Percentiles rank a stretch among this genome's conserved stretches.
phyloP scores from a whole-genome alignment of 1,139 yeast species.

The Yamadazyma songkhlaensis region DNA sequence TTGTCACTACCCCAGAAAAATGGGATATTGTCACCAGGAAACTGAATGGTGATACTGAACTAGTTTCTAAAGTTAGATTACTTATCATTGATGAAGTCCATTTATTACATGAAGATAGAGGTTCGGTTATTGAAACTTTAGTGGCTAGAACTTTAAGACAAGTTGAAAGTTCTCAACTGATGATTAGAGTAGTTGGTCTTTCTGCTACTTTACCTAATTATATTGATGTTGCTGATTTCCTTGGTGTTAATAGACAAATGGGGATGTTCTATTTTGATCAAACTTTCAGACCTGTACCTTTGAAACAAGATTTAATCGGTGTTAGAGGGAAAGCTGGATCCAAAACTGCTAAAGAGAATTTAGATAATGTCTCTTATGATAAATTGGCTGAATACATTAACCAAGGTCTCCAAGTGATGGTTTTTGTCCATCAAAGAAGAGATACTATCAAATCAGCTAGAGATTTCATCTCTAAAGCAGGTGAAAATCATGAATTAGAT shows the following conservation, averaged over 20 bases:
- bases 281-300: slow-evolving; percentile 90
- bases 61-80: slow-evolving; percentile 80
- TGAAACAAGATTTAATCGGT: slow-evolving; percentile 85
- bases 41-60: slow-evolving; percentile 77
- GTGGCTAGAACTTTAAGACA: slow-evolving; percentile 95
- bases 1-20: slow-evolving; percentile 93
- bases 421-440: slow-evolving; percentile 92
- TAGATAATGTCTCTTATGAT: slow-evolving; percentile 76
- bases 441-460: slow-evolving; percentile 86
- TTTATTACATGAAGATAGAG: slow-evolving; percentile 94
- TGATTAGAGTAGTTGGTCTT: slow-evolving; percentile 94
- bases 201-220: slow-evolving; percentile 96
- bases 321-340: slow-evolving; percentile 77
- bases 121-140: slow-evolving; percentile 92
- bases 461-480: slow-evolving; percentile 68
- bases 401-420: slow-evolving; percentile 89
- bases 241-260: slow-evolving; percentile 83
- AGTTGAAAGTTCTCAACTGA: slow-evolving; percentile 88
- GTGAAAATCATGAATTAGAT: slow-evolving; percentile 50
- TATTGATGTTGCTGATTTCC: slow-evolving; percentile 91
- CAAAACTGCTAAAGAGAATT: slow-evolving; percentile 68
- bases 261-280: slow-evolving; percentile 96
- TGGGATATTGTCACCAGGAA: slow-evolving; percentile 98
- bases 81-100: slow-evolving; percentile 96
- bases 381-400: slow-evolving; percentile 66